phyloP scores from a whole-genome alignment of 148 eudicot genomes.

The Cornus kousa region DNA sequence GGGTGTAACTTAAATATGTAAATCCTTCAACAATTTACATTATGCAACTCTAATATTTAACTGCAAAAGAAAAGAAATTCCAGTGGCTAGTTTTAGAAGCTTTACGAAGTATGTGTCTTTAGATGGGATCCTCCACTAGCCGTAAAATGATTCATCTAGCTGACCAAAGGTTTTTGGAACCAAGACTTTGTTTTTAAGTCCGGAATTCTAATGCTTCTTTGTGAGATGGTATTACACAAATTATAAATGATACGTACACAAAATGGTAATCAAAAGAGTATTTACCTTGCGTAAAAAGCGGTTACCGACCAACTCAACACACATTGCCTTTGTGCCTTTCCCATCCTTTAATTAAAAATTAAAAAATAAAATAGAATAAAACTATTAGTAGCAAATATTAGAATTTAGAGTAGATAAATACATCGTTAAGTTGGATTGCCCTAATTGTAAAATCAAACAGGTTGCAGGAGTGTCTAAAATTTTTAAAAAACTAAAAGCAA shows the following conservation, averaged over 20 bases:
- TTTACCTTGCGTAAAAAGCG: conserved; percentile 92
- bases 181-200: background rate
- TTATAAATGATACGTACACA: background rate
- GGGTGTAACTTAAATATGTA: no score
- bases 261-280: background rate
- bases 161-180: background rate
- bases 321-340: conserved; percentile 53
- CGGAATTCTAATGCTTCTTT: background rate
- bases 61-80: background rate
- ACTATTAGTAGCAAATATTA: background rate
- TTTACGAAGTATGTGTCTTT: background rate
- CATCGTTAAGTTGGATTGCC: background rate
- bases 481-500: background rate
- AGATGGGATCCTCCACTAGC: background rate
- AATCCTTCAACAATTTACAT: no score
- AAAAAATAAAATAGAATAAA: background rate
- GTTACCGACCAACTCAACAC: conserved; percentile 88
- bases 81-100: background rate
- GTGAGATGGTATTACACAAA: background rate
- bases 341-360: conserved; percentile 25
- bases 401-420: background rate
- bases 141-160: background rate
- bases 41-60: background rate
- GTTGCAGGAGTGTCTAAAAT: background rate
- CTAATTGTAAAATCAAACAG: background rate